phyloP scores from a whole-genome alignment of 345 rosid species.

The Physaria fendleri region DNA sequence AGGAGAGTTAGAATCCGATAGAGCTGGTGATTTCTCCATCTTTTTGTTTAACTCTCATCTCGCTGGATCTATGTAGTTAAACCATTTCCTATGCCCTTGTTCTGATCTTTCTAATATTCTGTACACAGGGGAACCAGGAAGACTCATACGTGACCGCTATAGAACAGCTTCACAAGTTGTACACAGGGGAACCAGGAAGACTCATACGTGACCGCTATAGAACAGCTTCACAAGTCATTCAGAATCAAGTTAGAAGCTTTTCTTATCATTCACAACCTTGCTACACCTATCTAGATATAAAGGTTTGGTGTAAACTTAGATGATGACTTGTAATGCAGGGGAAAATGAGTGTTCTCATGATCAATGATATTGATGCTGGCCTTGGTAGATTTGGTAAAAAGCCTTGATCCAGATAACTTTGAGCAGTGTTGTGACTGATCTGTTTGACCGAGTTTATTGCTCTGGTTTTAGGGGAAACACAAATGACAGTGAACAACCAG shows the following conservation, averaged over 20 bases:
- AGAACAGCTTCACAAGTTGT: slow-evolving; percentile 99
- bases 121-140: slow-evolving; percentile 85
- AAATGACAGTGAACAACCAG: slow-evolving; percentile 93
- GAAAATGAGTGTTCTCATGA: slow-evolving; percentile 94
- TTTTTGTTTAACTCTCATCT: background rate
- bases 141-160: slow-evolving; percentile 84
- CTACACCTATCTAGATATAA: slow-evolving; percentile 25
- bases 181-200: slow-evolving; percentile 90
- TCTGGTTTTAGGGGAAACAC: slow-evolving; percentile 61
- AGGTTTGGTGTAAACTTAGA: slow-evolving; percentile 9
- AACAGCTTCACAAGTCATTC: slow-evolving; percentile 97
- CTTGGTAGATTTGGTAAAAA: slow-evolving; percentile 90
- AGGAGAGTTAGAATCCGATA: slow-evolving; percentile 90
- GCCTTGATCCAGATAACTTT: background rate
- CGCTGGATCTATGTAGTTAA: background rate
- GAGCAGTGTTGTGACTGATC: background rate
- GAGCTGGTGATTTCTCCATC: slow-evolving; percentile 57
- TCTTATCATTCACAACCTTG: slow-evolving; percentile 36
- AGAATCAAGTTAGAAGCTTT: slow-evolving; percentile 82
- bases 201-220: slow-evolving; percentile 91
- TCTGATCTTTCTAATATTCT: background rate
- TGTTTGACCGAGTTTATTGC: slow-evolving; percentile 5
- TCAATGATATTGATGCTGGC: slow-evolving; percentile 96
- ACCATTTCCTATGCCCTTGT: background rate
- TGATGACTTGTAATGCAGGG: slow-evolving; percentile 51